phyloP scores from a whole-genome alignment of 202 grass and related monocot genomes.

The Zizania palustris region DNA sequence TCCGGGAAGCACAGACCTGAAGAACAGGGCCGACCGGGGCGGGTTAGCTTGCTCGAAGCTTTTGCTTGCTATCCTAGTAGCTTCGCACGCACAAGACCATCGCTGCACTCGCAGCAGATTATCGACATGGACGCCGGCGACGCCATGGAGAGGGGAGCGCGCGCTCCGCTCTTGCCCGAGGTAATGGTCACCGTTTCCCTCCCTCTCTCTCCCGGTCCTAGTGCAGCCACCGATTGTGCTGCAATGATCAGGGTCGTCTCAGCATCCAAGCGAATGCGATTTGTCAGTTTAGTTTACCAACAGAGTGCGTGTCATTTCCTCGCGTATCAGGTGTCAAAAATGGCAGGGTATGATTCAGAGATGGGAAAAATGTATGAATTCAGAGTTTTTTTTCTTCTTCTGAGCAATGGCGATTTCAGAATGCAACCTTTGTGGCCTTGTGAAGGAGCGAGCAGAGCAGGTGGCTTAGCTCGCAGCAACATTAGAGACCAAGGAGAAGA shows the following conservation, averaged over 20 bases:
- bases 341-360: background rate
- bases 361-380: background rate
- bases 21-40: background rate
- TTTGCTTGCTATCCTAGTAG: background rate
- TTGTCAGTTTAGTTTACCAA: background rate
- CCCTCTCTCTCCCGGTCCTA: background rate
- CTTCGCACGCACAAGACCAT: background rate
- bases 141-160: slow-evolving; percentile 56
- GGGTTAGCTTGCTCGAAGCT: background rate
- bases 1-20: background rate
- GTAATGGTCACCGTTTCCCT: slow-evolving; percentile 17
- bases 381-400: background rate
- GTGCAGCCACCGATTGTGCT: background rate
- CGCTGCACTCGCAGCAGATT: background rate
- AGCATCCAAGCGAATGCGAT: background rate
- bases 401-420: background rate
- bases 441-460: background rate
- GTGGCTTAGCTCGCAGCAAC: background rate
- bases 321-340: background rate
- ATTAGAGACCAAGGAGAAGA: background rate
- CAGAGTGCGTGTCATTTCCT: background rate
- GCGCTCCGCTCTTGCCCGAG: slow-evolving; percentile 43
- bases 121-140: slow-evolving; percentile 48
- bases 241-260: background rate
- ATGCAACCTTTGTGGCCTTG: background rate